Conservation (phyloP, 1,284 basidiomycete genomes). For the Mycosarcoma mackinlayi region DNA sequence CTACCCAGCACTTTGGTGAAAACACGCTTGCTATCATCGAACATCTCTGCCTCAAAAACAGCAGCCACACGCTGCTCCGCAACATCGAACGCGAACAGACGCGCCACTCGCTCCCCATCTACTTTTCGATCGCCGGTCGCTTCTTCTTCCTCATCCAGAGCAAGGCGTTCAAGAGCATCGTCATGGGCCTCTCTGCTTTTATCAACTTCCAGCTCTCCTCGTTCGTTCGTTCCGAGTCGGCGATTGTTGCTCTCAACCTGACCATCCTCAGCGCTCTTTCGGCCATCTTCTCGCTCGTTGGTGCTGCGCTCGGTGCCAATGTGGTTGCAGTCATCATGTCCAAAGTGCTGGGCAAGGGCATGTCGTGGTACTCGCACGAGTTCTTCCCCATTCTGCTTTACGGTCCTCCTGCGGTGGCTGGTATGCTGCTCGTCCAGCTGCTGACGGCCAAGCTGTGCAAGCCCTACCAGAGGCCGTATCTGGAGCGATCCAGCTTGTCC, state of each 20-base stretch:
- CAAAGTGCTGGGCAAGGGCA: conserved; percentile 74
- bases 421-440: conserved; percentile 75
- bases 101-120: conserved; percentile 75
- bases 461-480: conserved; percentile 53
- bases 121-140: conserved; percentile 71
- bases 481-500: conserved; percentile 60
- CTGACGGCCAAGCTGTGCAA: conserved; percentile 74
- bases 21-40: conserved; percentile 86
- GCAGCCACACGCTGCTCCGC: conserved; percentile 63
- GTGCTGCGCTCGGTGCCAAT: conserved; percentile 76
- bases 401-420: conserved; percentile 75
- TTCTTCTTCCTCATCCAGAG: conserved; percentile 72
- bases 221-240: conserved; percentile 66
- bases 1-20: conserved; percentile 87
- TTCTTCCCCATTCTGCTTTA: conserved; percentile 80
- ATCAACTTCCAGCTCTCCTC: conserved; percentile 66
- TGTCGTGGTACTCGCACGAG: conserved; percentile 74
- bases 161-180: conserved; percentile 63
- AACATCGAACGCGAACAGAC: conserved; percentile 32
- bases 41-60: conserved; percentile 74
- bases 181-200: conserved; percentile 60
- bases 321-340: conserved; percentile 79
- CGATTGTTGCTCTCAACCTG: conserved; percentile 47
- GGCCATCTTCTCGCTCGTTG: conserved; percentile 64
- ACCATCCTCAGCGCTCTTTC: conserved; percentile 54